These are phyloP conservation scores for Diatrype stigma DNA, from an alignment of 2,329 filamentous ascomycete species.

Conservation along the genomic window DNA sequence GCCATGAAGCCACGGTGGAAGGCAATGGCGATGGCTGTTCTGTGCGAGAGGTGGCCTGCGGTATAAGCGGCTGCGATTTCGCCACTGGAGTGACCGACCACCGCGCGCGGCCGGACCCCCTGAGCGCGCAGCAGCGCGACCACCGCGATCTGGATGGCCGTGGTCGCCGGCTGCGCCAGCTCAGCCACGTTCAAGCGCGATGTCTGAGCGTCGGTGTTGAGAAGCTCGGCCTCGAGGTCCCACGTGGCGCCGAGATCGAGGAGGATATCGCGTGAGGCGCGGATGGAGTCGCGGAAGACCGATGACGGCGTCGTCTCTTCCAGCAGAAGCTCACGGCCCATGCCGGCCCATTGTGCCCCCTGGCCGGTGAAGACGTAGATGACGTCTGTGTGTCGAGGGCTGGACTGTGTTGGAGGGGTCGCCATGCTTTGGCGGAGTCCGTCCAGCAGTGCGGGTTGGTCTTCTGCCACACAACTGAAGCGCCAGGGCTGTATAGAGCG, in stretches of 20 bases:
- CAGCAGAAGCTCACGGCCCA: slow-evolving; percentile 13
- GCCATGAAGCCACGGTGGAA: slow-evolving; percentile 8
- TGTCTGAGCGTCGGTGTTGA: neutral
- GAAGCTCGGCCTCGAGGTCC: slow-evolving; percentile 7
- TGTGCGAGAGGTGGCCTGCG: neutral
- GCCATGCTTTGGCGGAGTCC: neutral
- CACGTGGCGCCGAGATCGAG: slow-evolving; percentile 7
- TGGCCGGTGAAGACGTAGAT: slow-evolving; percentile 12
- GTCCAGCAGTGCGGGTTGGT: neutral
- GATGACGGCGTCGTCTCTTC: neutral
- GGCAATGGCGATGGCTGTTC: slow-evolving; percentile 2
- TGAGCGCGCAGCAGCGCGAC: slow-evolving; percentile 3
- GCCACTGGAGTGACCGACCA: slow-evolving; percentile 10
- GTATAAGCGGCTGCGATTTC: slow-evolving; percentile 11
- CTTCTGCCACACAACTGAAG: slow-evolving; percentile 7
- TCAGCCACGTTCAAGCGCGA: neutral
- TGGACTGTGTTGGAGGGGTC: neutral
- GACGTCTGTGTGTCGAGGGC: neutral
- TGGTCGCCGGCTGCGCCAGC: slow-evolving; percentile 4
- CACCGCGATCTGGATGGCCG: slow-evolving; percentile 9
- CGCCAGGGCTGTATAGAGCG: slow-evolving; percentile 9
- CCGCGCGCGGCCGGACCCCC: slow-evolving; percentile 4
- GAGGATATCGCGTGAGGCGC: slow-evolving; percentile 3
- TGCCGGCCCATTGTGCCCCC: slow-evolving; percentile 16
- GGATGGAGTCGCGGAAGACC: slow-evolving; percentile 6